phyloP scores from a whole-genome alignment of 148 eudicot genomes.

The Chenopodium quinoa region DNA sequence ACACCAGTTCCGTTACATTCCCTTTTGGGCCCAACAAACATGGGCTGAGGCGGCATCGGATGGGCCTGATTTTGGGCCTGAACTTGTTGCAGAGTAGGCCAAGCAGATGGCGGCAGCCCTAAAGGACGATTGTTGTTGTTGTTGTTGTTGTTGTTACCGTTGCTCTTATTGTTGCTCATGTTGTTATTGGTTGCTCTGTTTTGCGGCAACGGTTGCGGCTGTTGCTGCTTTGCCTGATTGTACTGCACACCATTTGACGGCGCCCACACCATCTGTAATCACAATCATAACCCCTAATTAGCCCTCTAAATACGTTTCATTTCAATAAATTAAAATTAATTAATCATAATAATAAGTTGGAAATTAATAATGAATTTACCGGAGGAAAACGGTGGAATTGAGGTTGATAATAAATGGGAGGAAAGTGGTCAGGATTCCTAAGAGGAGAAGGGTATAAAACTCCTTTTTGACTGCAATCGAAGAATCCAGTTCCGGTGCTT shows the following conservation, averaged over 20 bases:
- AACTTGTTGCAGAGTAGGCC: constrained; percentile 57
- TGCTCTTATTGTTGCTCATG: not conserved
- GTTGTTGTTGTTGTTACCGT: not conserved
- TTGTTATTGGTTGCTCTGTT: constrained; percentile 12
- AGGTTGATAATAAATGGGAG: constrained; percentile 17
- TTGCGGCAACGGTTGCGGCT: not conserved
- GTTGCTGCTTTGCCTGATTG: constrained; percentile 13
- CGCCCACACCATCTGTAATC: constrained; percentile 14
- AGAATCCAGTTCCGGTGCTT: constrained; percentile 31
- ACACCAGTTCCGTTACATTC: constrained; percentile 70
- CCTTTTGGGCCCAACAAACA: constrained; percentile 37
- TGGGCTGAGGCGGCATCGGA: constrained; percentile 12
- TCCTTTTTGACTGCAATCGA: constrained; percentile 32
- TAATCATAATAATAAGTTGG: too few relatives aligned
- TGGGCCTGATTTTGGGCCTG: constrained; percentile 40
- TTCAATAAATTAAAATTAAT: too few relatives aligned
- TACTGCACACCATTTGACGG: constrained; percentile 14
- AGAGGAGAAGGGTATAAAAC: constrained; percentile 22
- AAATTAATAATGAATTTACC: not conserved
- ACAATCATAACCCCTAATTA: not conserved
- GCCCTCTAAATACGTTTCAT: not conserved
- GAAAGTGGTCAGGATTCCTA: constrained; percentile 2
- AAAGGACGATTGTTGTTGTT: constrained; percentile 22
- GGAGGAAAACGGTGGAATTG: constrained; percentile 30
- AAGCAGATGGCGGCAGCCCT: constrained; percentile 44